Evolutionary conservation across 23 red algal species (phyloP).

Genomic region (Rhodosorus marinus): DNA sequence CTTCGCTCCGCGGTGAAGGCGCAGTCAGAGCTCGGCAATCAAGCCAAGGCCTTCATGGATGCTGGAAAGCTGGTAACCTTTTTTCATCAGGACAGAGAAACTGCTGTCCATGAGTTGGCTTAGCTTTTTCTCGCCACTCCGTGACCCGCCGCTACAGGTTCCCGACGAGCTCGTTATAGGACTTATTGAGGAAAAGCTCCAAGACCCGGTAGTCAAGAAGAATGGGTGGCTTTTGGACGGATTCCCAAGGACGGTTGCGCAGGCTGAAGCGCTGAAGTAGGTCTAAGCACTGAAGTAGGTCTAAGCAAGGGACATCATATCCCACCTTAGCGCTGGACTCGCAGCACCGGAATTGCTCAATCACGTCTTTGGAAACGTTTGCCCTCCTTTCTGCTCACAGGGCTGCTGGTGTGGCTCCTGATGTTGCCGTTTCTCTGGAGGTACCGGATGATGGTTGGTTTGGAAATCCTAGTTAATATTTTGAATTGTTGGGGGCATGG

Average conservation of each 20-base stretch:
- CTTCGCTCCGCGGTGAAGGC: constrained; percentile 56
- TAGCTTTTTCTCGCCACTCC: too few relatives aligned
- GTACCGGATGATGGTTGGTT: constrained; percentile 56
- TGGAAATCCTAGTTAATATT: too few relatives aligned
- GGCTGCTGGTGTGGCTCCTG: constrained; percentile 42
- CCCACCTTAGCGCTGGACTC: too few relatives aligned
- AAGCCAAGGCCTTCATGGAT: constrained; percentile 75
- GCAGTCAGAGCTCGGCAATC: constrained; percentile 34
- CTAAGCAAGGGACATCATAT: too few relatives aligned
- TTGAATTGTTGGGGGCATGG: too few relatives aligned
- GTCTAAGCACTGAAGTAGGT: too few relatives aligned
- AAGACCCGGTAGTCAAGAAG: constrained; percentile 21
- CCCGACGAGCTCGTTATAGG: constrained; percentile 89
- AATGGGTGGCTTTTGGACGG: constrained; percentile 93
- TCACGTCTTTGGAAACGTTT: too few relatives aligned
- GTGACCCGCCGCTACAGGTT: too few relatives aligned
- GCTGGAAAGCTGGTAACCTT: constrained; percentile 49
- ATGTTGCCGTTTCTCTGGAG: constrained; percentile 49
- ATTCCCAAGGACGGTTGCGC: constrained; percentile 73
- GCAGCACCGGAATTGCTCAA: too few relatives aligned
- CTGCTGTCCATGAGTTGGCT: too few relatives aligned
- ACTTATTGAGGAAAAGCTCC: constrained; percentile 56
- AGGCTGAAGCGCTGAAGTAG: constrained; percentile 64
- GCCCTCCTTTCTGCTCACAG: too few relatives aligned
- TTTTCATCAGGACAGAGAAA: too few relatives aligned